Evolutionary conservation across 805 yeast genomes (phyloP), one percentile per base, ranked within the genome.

Genomic region (Kodamaea neixiangensis): DNA sequence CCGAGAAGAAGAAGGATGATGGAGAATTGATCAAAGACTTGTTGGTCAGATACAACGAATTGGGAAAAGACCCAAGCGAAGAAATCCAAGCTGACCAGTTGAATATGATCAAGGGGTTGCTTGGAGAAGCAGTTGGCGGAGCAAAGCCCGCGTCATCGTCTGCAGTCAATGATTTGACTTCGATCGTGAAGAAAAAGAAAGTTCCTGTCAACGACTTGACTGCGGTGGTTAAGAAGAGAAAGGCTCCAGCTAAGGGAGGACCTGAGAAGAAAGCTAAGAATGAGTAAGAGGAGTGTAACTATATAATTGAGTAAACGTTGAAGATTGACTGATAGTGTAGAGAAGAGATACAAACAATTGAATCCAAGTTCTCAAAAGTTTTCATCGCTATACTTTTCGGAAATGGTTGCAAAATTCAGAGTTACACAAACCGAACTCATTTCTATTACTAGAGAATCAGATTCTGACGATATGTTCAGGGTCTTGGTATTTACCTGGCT

Each of bases 131-230:
- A 5, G 58, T 68, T 3, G 57, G 34, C 52, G 41, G 31, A 19
- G 44, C 49, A 11, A 29, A 20, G 10, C 31, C 38, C 7, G 41
- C 41, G 4, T 14, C 43, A n/a, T 18, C 50, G 17, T 51, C 68
- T 17, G 60, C 68, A 6, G 82, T 85, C 7, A 84, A 85, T 58
- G 90, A 86, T 62, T 68, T 86, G 54, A 80, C 89, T 0, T 69
- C 80, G 3, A 73, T 81, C 74, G 87, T 85, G 7, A 82, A 80
- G 61, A 86, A 86, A 68, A 79, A 52, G 34, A 19, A 41, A 22
- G 33, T 7, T 25, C 31, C 31, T 5, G 52, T 50, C n/a, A 55
- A 55, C 37, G 58, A 55, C 39, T 50, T 55, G 42, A 44, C 48
- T 15, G 43, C 49, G 3, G 73, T 81, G 74, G 86, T 85, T 9